Evolutionary conservation across 2,329 filamentous ascomycete species (phyloP).

Genomic region (Fusarium euwallaceae): DNA sequence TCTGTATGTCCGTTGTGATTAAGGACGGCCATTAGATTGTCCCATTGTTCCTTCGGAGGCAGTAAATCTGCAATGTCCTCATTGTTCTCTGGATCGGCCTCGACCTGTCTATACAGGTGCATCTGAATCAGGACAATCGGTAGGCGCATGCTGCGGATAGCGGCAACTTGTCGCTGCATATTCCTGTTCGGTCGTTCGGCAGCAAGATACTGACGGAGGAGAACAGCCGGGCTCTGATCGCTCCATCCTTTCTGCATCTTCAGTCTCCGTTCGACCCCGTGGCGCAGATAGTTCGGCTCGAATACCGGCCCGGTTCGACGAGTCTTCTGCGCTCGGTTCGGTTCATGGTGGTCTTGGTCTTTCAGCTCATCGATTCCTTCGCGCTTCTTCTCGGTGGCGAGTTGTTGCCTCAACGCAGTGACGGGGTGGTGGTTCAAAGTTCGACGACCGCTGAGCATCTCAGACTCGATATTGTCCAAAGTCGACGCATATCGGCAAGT

Average conservation of each 20-base stretch:
- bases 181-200: slow-evolving; percentile 9
- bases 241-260: slow-evolving; percentile 39
- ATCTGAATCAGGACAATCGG: slow-evolving; percentile 51
- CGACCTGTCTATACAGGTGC: slow-evolving; percentile 44
- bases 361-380: background rate
- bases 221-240: slow-evolving; percentile 40
- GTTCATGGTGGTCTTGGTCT: background rate
- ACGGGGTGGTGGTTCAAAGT: background rate
- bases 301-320: background rate
- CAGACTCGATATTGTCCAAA: slow-evolving; percentile 20
- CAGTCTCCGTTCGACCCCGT: slow-evolving; percentile 35
- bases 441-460: slow-evolving; percentile 15
- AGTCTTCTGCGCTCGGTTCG: background rate
- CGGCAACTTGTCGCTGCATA: slow-evolving; percentile 37
- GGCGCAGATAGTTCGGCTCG: slow-evolving; percentile 12
- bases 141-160: slow-evolving; percentile 45
- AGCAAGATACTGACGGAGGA: slow-evolving; percentile 43
- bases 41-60: slow-evolving; percentile 43
- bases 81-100: slow-evolving; percentile 22
- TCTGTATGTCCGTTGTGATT: slow-evolving; percentile 37
- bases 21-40: slow-evolving; percentile 34
- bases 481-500: slow-evolving; percentile 21
- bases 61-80: slow-evolving; percentile 42
- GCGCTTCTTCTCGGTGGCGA: slow-evolving; percentile 21
- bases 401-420: slow-evolving; percentile 13